Conservation (phyloP, 2,329 filamentous ascomycete species). For the Alternaria metachromatica region DNA sequence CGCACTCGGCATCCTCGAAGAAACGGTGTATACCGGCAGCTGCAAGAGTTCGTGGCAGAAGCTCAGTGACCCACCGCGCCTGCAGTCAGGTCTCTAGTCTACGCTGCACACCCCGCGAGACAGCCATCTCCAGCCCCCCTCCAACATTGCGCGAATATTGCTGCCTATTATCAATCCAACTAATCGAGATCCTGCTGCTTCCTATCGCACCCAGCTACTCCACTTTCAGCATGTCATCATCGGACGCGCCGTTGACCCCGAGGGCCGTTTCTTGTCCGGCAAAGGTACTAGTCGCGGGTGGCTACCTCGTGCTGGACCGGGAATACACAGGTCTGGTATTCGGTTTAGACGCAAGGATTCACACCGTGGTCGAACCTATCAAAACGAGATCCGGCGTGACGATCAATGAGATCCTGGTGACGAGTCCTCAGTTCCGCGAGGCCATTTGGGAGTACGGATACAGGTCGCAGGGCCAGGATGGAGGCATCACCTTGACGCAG, state of each 20-base stretch:
- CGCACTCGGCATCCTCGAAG: background rate
- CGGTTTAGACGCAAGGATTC: slow-evolving; percentile 69
- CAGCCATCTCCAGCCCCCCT: slow-evolving; percentile 20
- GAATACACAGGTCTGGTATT: slow-evolving; percentile 78
- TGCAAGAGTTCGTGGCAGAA: slow-evolving; percentile 13
- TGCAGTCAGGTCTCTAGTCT: slow-evolving; percentile 2
- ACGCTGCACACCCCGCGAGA: slow-evolving; percentile 23
- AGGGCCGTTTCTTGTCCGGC: slow-evolving; percentile 82
- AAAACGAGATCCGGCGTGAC: slow-evolving; percentile 66
- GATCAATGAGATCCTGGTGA: slow-evolving; percentile 77
- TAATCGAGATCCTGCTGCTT: background rate
- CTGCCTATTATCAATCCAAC: slow-evolving; percentile 19
- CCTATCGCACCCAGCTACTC: slow-evolving; percentile 18
- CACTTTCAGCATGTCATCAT: slow-evolving; percentile 16
- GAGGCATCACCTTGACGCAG: slow-evolving; percentile 83
- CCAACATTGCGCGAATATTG: slow-evolving; percentile 23
- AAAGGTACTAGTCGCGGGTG: slow-evolving; percentile 93
- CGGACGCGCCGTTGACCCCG: slow-evolving; percentile 24
- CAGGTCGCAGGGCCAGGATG: slow-evolving; percentile 70
- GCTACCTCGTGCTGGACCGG: slow-evolving; percentile 92
- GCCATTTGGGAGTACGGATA: slow-evolving; percentile 90
- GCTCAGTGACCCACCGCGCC: slow-evolving; percentile 20
- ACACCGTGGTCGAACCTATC: slow-evolving; percentile 64
- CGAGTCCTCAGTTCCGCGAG: slow-evolving; percentile 87
- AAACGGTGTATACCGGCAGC: slow-evolving; percentile 1